These are phyloP conservation scores for Melanogaster broomeanus DNA, from an alignment of 768 basidiomycete species.

Conservation along the genomic window DNA sequence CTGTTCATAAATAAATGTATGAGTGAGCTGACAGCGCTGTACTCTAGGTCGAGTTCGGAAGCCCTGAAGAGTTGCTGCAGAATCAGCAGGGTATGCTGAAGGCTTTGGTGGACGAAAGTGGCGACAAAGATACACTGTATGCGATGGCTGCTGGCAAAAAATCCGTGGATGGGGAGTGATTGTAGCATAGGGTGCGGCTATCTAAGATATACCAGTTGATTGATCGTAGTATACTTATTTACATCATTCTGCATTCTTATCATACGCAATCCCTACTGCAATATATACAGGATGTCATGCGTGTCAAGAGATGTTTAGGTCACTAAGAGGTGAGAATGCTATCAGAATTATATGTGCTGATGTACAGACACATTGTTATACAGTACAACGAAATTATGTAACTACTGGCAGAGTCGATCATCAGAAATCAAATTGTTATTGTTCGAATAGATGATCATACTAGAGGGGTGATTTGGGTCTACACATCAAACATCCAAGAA, in stretches of 20 bases:
- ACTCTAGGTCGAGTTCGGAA: slow-evolving; percentile 48
- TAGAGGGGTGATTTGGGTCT: not conserved
- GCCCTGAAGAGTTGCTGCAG: slow-evolving; percentile 48
- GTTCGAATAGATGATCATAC: not conserved
- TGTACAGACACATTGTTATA: not conserved
- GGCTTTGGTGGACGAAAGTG: slow-evolving; percentile 55
- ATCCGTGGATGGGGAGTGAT: too few relatives aligned
- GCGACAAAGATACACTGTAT: slow-evolving; percentile 50
- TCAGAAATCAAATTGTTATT: not conserved
- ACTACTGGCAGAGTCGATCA: not conserved
- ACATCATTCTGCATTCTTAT: slow-evolving; percentile 31
- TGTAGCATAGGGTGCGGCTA: not conserved
- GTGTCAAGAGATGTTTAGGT: not conserved
- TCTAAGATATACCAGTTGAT: too few relatives aligned
- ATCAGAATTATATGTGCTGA: not conserved
- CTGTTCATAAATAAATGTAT: not conserved
- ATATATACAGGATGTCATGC: slow-evolving; percentile 9
- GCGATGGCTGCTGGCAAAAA: slow-evolving; percentile 31
- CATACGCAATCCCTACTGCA: slow-evolving; percentile 14
- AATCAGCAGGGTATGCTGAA: slow-evolving; percentile 51
- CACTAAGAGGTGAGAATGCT: not conserved
- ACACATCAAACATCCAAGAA: slow-evolving; percentile 51
- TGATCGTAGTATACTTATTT: too few relatives aligned
- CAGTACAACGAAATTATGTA: not conserved
- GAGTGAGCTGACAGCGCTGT: not conserved